Evolutionary conservation across 208 protist genomes (phyloP).

Genomic region (Leishmania tarentolae): DNA sequence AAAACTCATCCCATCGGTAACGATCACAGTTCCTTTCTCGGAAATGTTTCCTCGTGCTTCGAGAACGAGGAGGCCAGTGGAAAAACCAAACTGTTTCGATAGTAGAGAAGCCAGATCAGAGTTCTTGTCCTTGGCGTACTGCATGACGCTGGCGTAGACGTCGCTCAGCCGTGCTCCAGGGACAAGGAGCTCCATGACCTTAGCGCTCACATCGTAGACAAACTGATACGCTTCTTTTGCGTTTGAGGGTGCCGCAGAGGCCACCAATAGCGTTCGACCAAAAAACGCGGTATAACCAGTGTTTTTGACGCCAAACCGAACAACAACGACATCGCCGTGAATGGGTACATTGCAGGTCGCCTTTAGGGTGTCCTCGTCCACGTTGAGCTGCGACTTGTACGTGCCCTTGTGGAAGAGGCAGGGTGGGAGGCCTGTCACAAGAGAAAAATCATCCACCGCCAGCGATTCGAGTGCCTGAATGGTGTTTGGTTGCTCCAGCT

Average conservation of each 20-base stretch:
- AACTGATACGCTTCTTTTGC: slow-evolving; percentile 81
- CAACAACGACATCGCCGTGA: slow-evolving; percentile 68
- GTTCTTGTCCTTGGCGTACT: slow-evolving; percentile 51
- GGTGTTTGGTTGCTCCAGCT: slow-evolving; percentile 68
- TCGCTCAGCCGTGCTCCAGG: slow-evolving; percentile 60
- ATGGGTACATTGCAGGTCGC: slow-evolving; percentile 44
- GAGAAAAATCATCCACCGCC: slow-evolving; percentile 58
- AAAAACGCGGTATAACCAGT: slow-evolving; percentile 80
- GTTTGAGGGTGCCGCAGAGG: slow-evolving; percentile 54
- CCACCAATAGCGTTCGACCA: slow-evolving; percentile 78
- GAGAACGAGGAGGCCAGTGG: slow-evolving; percentile 83
- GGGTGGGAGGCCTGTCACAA: slow-evolving; percentile 67
- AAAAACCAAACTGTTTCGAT: slow-evolving; percentile 73
- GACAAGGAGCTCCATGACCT: slow-evolving; percentile 62
- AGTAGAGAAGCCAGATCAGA: slow-evolving; percentile 50
- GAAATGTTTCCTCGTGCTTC: slow-evolving; percentile 83
- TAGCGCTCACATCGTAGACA: slow-evolving; percentile 71
- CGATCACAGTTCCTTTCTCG: slow-evolving; percentile 64
- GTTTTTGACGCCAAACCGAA: slow-evolving; percentile 83
- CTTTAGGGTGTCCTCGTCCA: slow-evolving; percentile 39
- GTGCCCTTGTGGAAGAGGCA: slow-evolving; percentile 77
- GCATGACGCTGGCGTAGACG: slow-evolving; percentile 58
- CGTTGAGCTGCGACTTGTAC: slow-evolving; percentile 70
- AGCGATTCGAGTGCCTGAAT: slow-evolving; percentile 78
- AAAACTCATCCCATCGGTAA: slow-evolving; percentile 84